Percentiles rank a stretch among this genome's conserved stretches.
Conservation (phyloP, 345 rosid species). For the Salix suchowensis region DNA sequence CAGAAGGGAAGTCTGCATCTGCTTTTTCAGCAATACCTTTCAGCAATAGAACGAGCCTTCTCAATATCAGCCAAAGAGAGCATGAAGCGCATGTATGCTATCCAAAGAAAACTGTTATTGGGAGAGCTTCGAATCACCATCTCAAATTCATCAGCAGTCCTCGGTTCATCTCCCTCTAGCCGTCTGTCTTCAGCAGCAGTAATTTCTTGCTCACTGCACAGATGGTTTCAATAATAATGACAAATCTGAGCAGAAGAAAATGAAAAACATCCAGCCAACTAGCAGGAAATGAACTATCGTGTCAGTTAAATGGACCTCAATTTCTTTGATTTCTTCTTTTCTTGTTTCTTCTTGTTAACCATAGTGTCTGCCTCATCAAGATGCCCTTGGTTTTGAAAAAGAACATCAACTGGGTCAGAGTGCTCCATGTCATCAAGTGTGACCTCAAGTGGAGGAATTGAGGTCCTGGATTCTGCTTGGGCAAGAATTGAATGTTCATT, state of each 20-base stretch:
- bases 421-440: slow-evolving; percentile 64
- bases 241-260: background rate
- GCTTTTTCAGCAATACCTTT: slow-evolving; percentile 50
- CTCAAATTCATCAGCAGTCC: slow-evolving; percentile 86
- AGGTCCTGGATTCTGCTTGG: slow-evolving; percentile 68
- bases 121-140: slow-evolving; percentile 88
- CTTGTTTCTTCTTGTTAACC: slow-evolving; percentile 48
- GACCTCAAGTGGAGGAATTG: slow-evolving; percentile 79
- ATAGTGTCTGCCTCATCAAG: slow-evolving; percentile 20
- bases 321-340: slow-evolving; percentile 62
- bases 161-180: slow-evolving; percentile 73
- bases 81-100: slow-evolving; percentile 84
- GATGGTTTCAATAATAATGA: background rate
- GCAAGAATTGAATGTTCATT: slow-evolving; percentile 45
- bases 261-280: background rate
- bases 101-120: slow-evolving; percentile 90
- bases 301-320: slow-evolving; percentile 45
- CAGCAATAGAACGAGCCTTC: slow-evolving; percentile 87
- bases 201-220: slow-evolving; percentile 71
- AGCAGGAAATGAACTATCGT: background rate
- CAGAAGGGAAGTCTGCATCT: background rate
- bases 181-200: slow-evolving; percentile 89
- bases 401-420: slow-evolving; percentile 25
- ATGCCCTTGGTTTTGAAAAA: slow-evolving; percentile 32
- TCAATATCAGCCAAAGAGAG: slow-evolving; percentile 72